Base-by-base conservation (phyloP, 495 filamentous ascomycete genomes). In the Trichoderma virens region DNA sequence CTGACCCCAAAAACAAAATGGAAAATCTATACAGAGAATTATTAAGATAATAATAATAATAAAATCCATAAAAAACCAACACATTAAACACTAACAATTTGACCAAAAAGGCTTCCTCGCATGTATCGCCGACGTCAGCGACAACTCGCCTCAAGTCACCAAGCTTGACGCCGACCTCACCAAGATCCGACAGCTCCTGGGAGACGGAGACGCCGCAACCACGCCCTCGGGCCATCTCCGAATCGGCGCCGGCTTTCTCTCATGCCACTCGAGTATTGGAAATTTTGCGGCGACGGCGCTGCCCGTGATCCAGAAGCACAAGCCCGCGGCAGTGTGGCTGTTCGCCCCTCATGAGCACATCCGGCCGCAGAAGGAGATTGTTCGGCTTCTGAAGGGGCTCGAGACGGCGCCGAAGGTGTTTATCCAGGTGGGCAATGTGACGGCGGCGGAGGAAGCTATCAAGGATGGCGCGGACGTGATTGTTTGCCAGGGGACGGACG, bases 301-400 rank as follows among this genome's bases (percentile, higher is more conserved):
- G 2, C 78, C 78, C 3, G 64, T 79, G 18, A 67, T 80, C 73
- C 65, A 59, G 41, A 72, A 75, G 14, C 82, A 82, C 70, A 75
- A 72, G 3, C 90, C 90, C 0, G 82, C 81, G 28, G 90, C 89
- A 0, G 80, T 85, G 5, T 94, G 90, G 90, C 75, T 94, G n/a
- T 93, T 86, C 65, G 88, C 88, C 0, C 85, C 88, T 0, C 70
- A 75, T 8, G 67, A 72, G 1, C 76, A 83, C 6, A 73, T 83
- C 18, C 73, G 79, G 3, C 66, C 70, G 0, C 88, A 85, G 77
- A 72, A 67, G 0, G 61, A 67, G 16, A 65, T 75, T 30, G 66
- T 78, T 56, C 65, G 66, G 14, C 54, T 62, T 3, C 41, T 78
- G 69, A 68, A 23, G 59, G 64, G 1, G 47, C 60, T 1, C 80